phyloP scores from a whole-genome alignment of 1,284 basidiomycete genomes.

The Ceratobasidium theobromae region DNA sequence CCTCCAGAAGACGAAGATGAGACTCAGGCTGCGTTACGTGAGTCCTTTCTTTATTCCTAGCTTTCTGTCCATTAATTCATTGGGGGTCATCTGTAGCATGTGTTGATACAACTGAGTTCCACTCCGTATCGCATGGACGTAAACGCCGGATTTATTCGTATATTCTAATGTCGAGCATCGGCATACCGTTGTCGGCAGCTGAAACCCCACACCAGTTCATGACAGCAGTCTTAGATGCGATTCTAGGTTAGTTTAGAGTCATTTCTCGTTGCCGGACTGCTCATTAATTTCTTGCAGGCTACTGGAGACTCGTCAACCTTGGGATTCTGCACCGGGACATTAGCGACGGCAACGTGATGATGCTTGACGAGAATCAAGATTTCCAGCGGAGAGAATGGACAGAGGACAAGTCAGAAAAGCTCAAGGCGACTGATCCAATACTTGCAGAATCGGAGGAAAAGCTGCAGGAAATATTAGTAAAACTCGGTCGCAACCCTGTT shows the following conservation, averaged over 20 bases:
- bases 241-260: no score
- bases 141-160: neutral
- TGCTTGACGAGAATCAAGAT: no score
- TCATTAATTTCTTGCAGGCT: neutral
- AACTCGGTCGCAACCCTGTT: neutral
- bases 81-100: neutral
- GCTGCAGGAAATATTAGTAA: neutral
- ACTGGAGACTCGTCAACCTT: conserved; percentile 6
- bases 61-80: neutral
- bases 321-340: conserved; percentile 16
- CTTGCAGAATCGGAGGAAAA: neutral
- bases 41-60: neutral
- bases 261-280: neutral
- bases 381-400: no score
- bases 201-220: neutral
- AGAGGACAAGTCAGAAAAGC: no score
- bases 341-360: conserved; percentile 22
- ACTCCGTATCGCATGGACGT: neutral
- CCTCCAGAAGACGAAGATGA: neutral
- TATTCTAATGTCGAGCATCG: conserved; percentile 9
- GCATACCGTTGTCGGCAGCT: neutral
- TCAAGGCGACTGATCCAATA: no score
- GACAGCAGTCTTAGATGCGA: neutral
- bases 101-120: neutral
- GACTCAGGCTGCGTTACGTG: neutral